Evolutionary conservation across 2,329 filamentous ascomycete species (phyloP), one percentile per base, ranked within the genome.

Genomic region (Arachnomyces sp.): DNA sequence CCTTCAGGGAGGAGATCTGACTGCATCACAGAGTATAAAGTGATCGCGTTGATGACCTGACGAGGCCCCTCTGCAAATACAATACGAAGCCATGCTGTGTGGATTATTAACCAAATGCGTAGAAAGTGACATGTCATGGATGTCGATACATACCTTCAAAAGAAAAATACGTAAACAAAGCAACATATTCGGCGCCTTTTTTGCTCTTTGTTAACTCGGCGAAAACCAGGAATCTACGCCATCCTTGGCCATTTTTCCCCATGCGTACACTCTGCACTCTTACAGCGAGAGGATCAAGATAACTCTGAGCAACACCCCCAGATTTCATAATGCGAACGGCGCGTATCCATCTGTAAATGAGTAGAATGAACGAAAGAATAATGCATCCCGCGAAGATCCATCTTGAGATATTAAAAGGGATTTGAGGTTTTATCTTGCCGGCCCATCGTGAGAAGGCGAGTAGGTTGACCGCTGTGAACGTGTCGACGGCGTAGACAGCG

Each of bases 301-400:
- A 98, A 59, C 84, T 90, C 59, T 94, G 86, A 4, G 88, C 87
- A 31, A 96, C 84, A 48, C 89, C 88, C 40, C 86, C 86, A 43
- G 86, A 78, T 51, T 73, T 80, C 61, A 96, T 93, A 37, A 93
- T 86, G 34, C 82, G 80, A 45, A 83, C 67, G 17, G 90, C 88
- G 39, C 84, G 78, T 35, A 93, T 58, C 68, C 86, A 87, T 62
- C 94, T 85, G 54, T 84, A 92, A 12, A 68, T 72, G 18, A 93
- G 74, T 50, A 96, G 85, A 48, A 87, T 68, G 61, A 90, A 89
- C 7, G 89, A 96, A 28, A 92, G 72, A 48, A 96, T 83, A 57
- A 98, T 96, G 61, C 89, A 95, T 41, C 79, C 77, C 18, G 86
- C 84, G 60, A 96, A 98, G 60, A 98, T 89, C 88, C 89, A 95